phyloP scores from a whole-genome alignment of 257 asterid genomes.

The Nicotiana benthamiana region DNA sequence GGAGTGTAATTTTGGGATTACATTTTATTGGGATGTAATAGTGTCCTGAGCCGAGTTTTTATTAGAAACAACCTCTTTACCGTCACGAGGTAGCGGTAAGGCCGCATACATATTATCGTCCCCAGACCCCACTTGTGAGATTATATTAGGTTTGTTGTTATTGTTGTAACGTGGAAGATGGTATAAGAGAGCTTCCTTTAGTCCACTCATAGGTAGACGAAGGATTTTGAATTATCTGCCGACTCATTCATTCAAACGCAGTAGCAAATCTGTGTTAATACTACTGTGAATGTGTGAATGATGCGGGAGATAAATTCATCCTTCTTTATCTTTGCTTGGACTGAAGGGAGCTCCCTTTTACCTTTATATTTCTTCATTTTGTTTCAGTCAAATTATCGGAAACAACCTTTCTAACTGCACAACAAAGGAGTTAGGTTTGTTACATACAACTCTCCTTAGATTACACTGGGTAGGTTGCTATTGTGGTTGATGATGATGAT shows the following conservation, averaged over 20 bases:
- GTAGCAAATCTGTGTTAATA: constrained; percentile 5
- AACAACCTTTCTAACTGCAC: too few relatives aligned
- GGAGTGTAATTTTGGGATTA: background rate
- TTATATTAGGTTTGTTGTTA: too few relatives aligned
- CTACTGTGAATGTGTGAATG: constrained; percentile 65
- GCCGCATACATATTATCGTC: too few relatives aligned
- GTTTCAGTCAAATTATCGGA: background rate
- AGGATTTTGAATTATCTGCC: constrained; percentile 58
- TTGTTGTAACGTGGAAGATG: background rate
- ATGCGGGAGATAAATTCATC: constrained; percentile 64
- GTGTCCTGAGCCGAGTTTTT: accelerated
- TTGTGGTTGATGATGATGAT: too few relatives aligned
- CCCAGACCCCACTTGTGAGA: too few relatives aligned
- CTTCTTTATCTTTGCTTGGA: constrained; percentile 58
- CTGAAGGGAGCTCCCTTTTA: constrained; percentile 92
- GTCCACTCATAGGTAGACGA: constrained; percentile 52
- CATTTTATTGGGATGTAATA: background rate
- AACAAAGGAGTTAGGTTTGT: too few relatives aligned
- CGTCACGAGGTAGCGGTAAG: too few relatives aligned
- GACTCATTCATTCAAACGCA: constrained; percentile 63
- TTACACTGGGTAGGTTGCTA: too few relatives aligned
- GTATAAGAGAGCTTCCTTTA: constrained; percentile 57
- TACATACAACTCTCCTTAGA: too few relatives aligned
- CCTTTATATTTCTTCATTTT: background rate
- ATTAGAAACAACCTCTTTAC: accelerated